Base-by-base conservation (phyloP, 2,329 filamentous ascomycete species). In the Zymoseptoria tritici region DNA sequence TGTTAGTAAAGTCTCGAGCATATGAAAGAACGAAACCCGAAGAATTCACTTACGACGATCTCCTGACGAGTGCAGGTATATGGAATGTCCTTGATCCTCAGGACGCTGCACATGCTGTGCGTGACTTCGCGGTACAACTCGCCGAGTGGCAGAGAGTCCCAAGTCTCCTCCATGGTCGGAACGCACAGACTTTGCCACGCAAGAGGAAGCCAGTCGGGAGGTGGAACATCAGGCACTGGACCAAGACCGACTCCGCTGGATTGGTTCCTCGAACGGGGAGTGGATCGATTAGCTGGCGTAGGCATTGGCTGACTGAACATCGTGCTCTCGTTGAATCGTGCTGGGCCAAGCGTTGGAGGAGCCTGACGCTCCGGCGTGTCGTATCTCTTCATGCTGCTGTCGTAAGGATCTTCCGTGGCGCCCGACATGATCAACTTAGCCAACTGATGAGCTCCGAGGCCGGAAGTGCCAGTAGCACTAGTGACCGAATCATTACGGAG, bases 31-130 rank as follows among this genome's bases (percentile, higher is more conserved):
- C 11, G 36, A 16, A 13, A 42, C n/a, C n/a, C n/a, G n/a, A n/a
- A n/a, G n/a, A n/a, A n/a, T 46, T 46, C 36, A 46, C 36, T 46
- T 46, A 46, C 77, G 19, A 75, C 66, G 36, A 83, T 76, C 63
- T 83, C 80, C 29, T 76, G 70, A 60, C 78, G 78, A 19, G 77
- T 79, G 49, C 80, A 73, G n/a, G 70, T 70, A 63, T 80, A 83
- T 0, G 81, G 81, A 29, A 83, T 81, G 78, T 68, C 78, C 60
- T 70, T 60, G 55, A 70, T 66, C 59, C 57, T 62, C 11, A 70
- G 49, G 11, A 67, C 64, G 59, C 70, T 67, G 42, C 70, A 70
- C 53, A 62, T 67, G 55, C 60, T 67, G 42, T 76, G 71, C 49
- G 68, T 69, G 56, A 75, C 63, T 9, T 72, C 68, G 31, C 75